Conservation (phyloP, 2,329 filamentous ascomycete species). For the Plectosphaerella cucumerina region DNA sequence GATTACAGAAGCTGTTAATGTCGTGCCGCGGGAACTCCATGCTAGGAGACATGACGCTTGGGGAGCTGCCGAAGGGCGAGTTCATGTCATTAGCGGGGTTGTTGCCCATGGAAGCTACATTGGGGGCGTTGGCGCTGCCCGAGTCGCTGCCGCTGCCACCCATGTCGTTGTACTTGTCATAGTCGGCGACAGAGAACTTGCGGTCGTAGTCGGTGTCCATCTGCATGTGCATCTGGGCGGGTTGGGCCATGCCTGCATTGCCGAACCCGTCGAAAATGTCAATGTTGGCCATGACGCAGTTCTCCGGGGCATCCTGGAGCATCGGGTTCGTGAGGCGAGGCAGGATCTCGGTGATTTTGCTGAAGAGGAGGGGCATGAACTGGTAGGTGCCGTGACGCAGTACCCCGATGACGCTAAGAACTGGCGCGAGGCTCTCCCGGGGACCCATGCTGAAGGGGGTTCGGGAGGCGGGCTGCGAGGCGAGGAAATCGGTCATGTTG, state of each 20-base stretch:
- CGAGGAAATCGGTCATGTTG: constrained; percentile 69
- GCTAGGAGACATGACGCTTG: constrained; percentile 48
- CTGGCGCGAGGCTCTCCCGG: constrained; percentile 67
- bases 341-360: constrained; percentile 70
- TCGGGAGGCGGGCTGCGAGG: constrained; percentile 55
- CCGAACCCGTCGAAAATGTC: constrained; percentile 66
- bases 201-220: constrained; percentile 44
- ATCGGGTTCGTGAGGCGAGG: constrained; percentile 58
- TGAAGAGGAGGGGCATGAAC: constrained; percentile 72
- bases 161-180: constrained; percentile 33
- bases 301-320: constrained; percentile 56
- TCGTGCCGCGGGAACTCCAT: constrained; percentile 41
- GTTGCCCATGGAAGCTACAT: not conserved
- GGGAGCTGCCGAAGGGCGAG: constrained; percentile 49
- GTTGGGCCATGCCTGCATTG: constrained; percentile 56
- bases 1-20: constrained; percentile 38
- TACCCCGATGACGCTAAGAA: constrained; percentile 62
- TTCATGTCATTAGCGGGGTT: constrained; percentile 33
- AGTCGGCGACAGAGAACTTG: constrained; percentile 39
- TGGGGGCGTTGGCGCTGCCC: constrained; percentile 16
- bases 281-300: constrained; percentile 44
- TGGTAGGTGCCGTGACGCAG: constrained; percentile 73
- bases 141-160: constrained; percentile 28
- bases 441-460: constrained; percentile 63
- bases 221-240: constrained; percentile 37